phyloP scores from a whole-genome alignment of 1,139 yeast species.

The Lodderomyces jiufengensis region DNA sequence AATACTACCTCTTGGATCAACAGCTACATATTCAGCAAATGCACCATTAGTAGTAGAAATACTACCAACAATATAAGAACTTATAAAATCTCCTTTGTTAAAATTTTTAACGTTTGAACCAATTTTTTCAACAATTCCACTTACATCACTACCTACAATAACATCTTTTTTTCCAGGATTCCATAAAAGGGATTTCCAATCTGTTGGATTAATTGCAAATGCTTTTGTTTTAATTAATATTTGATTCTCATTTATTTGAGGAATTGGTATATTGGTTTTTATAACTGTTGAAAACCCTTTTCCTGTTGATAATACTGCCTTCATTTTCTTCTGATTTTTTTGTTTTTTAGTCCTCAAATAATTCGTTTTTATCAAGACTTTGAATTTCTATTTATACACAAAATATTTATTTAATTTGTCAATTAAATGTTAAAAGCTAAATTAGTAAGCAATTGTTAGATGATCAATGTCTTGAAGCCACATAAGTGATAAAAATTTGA shows the following conservation, averaged over 20 bases:
- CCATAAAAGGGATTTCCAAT: constrained; percentile 59
- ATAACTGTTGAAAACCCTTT: too few relatives aligned
- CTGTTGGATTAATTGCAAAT: constrained; percentile 69
- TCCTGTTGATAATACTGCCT: too few relatives aligned
- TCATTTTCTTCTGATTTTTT: constrained; percentile 28
- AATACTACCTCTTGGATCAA: constrained; percentile 15
- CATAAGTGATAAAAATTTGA: too few relatives aligned
- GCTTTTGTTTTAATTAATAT: constrained; percentile 55
- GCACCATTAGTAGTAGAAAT: constrained; percentile 17
- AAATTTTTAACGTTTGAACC: constrained; percentile 22
- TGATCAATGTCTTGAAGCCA: too few relatives aligned
- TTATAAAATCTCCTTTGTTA: constrained; percentile 23
- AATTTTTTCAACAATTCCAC: constrained; percentile 27
- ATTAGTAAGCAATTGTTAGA: too few relatives aligned
- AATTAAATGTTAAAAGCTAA: too few relatives aligned
- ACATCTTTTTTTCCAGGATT: constrained; percentile 14
- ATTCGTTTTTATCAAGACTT: too few relatives aligned
- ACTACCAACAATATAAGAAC: constrained; percentile 20
- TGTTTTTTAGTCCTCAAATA: too few relatives aligned
- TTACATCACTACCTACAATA: constrained; percentile 25
- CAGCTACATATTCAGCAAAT: constrained; percentile 21
- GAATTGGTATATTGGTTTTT: too few relatives aligned
- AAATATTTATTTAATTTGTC: too few relatives aligned
- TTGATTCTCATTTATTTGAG: constrained; percentile 36
- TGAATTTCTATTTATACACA: too few relatives aligned